Conservation (phyloP, 768 basidiomycete species). For the Russula foetens region DNA sequence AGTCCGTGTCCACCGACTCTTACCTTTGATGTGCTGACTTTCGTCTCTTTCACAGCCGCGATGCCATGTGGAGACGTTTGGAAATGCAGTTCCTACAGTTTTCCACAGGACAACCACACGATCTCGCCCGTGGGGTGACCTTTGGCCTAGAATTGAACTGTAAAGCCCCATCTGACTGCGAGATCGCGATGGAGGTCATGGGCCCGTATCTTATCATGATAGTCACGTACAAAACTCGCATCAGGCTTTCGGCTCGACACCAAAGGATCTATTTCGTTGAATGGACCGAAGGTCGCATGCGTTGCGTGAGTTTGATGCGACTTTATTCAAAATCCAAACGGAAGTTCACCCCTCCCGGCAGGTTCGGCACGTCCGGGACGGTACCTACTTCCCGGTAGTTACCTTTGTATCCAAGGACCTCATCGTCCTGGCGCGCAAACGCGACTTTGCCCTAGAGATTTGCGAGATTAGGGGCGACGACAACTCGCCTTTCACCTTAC, state of each 20-base stretch:
- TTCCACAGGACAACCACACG: conserved; percentile 3
- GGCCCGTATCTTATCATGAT: conserved; percentile 6
- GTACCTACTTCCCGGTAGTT: conserved; percentile 11
- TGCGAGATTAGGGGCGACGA: conserved; percentile 3
- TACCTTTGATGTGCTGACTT: background rate
- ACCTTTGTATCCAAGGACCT: conserved; percentile 11
- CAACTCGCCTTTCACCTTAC: background rate
- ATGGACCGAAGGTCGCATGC: conserved; percentile 5
- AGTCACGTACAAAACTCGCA: conserved; percentile 5
- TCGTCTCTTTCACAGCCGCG: background rate
- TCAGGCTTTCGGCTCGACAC: conserved; percentile 2
- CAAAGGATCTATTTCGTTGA: conserved; percentile 8
- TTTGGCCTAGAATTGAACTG: conserved; percentile 6
- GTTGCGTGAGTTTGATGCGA: conserved; percentile 1
- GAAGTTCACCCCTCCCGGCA: background rate
- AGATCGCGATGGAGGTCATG: conserved; percentile 12
- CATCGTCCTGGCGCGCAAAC: conserved; percentile 7
- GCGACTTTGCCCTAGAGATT: conserved; percentile 12
- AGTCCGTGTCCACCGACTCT: background rate
- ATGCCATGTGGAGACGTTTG: conserved; percentile 3
- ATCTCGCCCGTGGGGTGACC: background rate
- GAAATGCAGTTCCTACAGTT: conserved; percentile 4
- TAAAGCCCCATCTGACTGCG: conserved; percentile 7
- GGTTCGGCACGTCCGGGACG: conserved; percentile 8
- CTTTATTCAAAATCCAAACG: background rate